A percentile compares a stretch with the other conserved stretches of the same genome.
Evolutionary conservation across 176 grass and related monocot genomes (phyloP).

Genomic region (Carex kokanica): DNA sequence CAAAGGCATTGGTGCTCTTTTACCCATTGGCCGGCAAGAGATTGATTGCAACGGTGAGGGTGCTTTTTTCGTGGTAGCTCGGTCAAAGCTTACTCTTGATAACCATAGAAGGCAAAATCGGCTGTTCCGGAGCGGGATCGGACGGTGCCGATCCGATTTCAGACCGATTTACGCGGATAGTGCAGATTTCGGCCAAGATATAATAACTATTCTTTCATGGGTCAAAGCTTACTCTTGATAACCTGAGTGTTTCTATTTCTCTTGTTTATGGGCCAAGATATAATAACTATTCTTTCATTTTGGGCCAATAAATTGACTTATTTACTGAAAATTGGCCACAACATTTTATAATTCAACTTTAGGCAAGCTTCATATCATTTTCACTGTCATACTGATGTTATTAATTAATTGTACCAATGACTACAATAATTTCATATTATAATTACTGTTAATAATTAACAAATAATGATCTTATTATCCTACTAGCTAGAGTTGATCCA

Average conservation of each 20-base stretch:
- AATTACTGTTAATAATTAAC: not conserved
- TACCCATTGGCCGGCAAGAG: conserved; percentile 61
- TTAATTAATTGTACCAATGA: not conserved
- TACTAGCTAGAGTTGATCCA: not conserved
- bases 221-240: not conserved
- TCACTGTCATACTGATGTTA: not conserved
- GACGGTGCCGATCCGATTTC: too few relatives aligned
- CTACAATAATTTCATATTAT: not conserved
- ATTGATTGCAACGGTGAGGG: conserved; percentile 55
- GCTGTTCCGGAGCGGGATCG: too few relatives aligned
- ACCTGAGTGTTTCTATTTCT: not conserved
- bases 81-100: not conserved
- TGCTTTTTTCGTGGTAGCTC: conserved; percentile 38
- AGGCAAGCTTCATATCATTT: not conserved
- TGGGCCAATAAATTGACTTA: not conserved
- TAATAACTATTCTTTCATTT: not conserved
- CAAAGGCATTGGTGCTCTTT: conserved; percentile 55
- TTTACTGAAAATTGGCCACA: not conserved
- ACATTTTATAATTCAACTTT: not conserved
- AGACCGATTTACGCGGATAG: too few relatives aligned
- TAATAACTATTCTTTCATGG: too few relatives aligned
- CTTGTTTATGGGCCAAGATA: too few relatives aligned
- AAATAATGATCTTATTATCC: not conserved
- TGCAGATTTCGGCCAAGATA: too few relatives aligned
- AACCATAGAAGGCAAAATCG: too few relatives aligned